A percentile compares a stretch with the other conserved stretches of the same genome.
phyloP scores from a whole-genome alignment of 1,139 yeast genomes.

The Nakaseomyces kungkrabaensis region DNA sequence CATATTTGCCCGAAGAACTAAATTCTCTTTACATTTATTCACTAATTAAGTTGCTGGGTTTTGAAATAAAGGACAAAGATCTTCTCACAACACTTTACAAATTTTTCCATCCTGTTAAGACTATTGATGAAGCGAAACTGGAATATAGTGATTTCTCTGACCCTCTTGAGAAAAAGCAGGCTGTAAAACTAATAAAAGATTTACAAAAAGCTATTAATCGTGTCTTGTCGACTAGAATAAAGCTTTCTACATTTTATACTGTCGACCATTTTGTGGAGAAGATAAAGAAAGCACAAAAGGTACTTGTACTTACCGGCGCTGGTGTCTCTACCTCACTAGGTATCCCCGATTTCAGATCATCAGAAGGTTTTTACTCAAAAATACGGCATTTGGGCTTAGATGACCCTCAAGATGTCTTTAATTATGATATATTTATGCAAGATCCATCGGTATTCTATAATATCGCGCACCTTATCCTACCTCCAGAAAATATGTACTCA shows the following conservation, averaged over 20 bases:
- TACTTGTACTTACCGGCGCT: constrained; percentile 86
- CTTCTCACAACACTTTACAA: constrained; percentile 32
- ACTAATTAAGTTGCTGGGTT: constrained; percentile 45
- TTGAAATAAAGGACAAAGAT: constrained; percentile 36
- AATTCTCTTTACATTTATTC: constrained; percentile 42
- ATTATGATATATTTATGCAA: constrained; percentile 56
- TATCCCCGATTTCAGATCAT: constrained; percentile 90
- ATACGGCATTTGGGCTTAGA: constrained; percentile 61
- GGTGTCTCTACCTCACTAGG: constrained; percentile 92
- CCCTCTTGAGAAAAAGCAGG: constrained; percentile 35
- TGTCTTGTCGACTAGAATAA: constrained; percentile 45
- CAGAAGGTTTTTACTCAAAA: constrained; percentile 74
- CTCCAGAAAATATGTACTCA: constrained; percentile 63
- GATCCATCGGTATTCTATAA: constrained; percentile 82
- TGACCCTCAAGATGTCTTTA: constrained; percentile 95
- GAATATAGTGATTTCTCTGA: constrained; percentile 25
- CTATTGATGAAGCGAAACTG: constrained; percentile 7
- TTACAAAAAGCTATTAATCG: constrained; percentile 53
- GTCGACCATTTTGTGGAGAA: constrained; percentile 51
- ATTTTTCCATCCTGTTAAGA: constrained; percentile 18
- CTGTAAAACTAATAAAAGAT: constrained; percentile 41
- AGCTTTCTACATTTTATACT: constrained; percentile 44
- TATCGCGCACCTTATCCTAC: constrained; percentile 80
- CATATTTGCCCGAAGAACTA: constrained; percentile 52
- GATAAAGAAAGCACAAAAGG: constrained; percentile 46